These are phyloP conservation scores for Sedum album DNA, from an alignment of 164 flowering plant species.

Conservation along the genomic window DNA sequence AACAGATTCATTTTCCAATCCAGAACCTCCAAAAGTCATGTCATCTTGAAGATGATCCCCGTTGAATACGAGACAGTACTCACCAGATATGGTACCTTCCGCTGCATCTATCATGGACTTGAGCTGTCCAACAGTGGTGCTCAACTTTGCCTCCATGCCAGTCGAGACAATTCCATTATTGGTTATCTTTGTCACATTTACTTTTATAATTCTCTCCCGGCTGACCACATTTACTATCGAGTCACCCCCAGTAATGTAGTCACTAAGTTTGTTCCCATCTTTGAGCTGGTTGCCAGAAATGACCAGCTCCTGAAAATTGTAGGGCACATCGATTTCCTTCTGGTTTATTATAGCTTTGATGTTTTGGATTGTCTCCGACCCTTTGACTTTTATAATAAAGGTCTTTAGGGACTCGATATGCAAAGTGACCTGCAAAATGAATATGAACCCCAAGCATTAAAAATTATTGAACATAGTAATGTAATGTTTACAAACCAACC, in stretches of 20 bases:
- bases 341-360: not conserved
- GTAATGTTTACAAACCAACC: not conserved
- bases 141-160: not conserved
- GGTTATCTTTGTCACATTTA: not conserved
- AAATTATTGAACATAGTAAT: not conserved
- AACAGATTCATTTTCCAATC: not conserved
- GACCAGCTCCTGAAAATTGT: not conserved
- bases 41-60: not conserved
- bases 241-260: not conserved
- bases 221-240: not conserved
- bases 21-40: not conserved
- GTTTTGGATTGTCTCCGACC: not conserved
- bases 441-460: not conserved
- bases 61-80: not conserved
- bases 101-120: not conserved
- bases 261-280: not conserved
- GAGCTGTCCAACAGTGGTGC: not conserved
- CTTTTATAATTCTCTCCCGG: not conserved
- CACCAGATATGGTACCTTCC: not conserved
- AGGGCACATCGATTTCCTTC: not conserved
- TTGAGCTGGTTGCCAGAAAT: conserved; percentile 3
- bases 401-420: not conserved
- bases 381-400: not conserved
- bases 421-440: not conserved
- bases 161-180: not conserved